A percentile compares a stretch with the other conserved stretches of the same genome.
phyloP scores from a whole-genome alignment of 768 basidiomycete genomes.

The Rubroboletus pulcherrimus region DNA sequence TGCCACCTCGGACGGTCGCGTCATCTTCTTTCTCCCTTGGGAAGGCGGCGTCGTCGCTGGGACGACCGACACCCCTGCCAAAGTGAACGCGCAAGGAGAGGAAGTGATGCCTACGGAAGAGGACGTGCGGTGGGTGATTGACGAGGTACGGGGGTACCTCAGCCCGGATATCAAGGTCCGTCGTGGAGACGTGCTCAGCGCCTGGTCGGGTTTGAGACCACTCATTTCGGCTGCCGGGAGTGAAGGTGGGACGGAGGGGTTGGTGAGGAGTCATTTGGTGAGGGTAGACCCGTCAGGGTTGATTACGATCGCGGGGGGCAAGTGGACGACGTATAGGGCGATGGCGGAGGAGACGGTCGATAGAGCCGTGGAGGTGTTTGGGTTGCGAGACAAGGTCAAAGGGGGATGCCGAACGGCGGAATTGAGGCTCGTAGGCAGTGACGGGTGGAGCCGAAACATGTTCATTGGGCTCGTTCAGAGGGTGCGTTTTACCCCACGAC shows the following conservation, averaged over 20 bases:
- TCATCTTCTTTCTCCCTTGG: constrained; percentile 99
- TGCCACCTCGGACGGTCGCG: constrained; percentile 90
- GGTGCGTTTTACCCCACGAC: constrained; percentile 37
- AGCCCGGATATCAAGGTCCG: constrained; percentile 91
- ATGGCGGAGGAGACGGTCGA: constrained; percentile 98
- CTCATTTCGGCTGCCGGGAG: constrained; percentile 83
- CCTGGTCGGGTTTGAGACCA: constrained; percentile 91
- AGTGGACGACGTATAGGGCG: constrained; percentile 96
- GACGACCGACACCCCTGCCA: constrained; percentile 84
- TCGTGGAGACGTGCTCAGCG: constrained; percentile 90
- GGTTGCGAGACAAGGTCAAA: constrained; percentile 50
- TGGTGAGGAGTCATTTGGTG: constrained; percentile 94
- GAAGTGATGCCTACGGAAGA: constrained; percentile 86
- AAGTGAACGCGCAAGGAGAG: constrained; percentile 47
- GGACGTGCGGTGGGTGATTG: constrained; percentile 95
- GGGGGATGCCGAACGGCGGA: constrained; percentile 74
- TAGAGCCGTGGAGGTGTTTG: constrained; percentile 75
- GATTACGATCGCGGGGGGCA: constrained; percentile 93
- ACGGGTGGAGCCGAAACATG: constrained; percentile 95
- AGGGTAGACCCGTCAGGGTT: constrained; percentile 76
- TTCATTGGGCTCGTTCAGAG: constrained; percentile 93
- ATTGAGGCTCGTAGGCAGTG: constrained; percentile 83
- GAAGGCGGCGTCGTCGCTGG: constrained; percentile 97
- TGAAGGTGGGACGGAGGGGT: constrained; percentile 72
- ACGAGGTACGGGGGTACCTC: constrained; percentile 88